Evolutionary conservation across 176 grass and related monocot genomes (phyloP).

Genomic region (Poa annua): DNA sequence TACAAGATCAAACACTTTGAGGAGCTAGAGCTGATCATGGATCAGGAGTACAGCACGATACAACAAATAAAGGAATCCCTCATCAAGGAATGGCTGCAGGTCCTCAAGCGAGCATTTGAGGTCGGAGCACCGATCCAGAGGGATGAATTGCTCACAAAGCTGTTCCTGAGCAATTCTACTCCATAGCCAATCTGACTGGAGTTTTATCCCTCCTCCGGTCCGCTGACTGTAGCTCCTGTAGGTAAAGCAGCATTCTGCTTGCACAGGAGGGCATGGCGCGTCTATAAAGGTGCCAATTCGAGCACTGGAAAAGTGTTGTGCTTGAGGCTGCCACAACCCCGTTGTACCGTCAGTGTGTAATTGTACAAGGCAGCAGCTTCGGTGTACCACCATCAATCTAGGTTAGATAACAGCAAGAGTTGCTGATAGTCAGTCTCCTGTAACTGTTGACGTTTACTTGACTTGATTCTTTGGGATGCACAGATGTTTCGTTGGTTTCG

Average conservation of each 20-base stretch:
- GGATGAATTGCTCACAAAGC: conserved; percentile 63
- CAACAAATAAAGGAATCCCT: conserved; percentile 69
- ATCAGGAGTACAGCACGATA: conserved; percentile 64
- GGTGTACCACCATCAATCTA: conserved; percentile 42
- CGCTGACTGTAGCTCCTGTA: conserved; percentile 40
- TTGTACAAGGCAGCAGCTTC: conserved; percentile 19
- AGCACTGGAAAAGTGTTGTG: conserved; percentile 34
- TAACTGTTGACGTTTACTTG: conserved; percentile 23
- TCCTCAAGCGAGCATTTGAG: conserved; percentile 62
- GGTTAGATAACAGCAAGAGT: conserved; percentile 39
- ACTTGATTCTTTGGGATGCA: conserved; percentile 33
- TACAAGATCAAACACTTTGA: conserved; percentile 87
- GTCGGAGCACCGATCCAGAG: conserved; percentile 67
- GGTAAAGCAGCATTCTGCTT: conserved; percentile 37
- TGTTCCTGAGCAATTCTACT: conserved; percentile 49
- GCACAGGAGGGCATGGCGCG: background rate
- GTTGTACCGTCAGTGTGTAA: conserved; percentile 26
- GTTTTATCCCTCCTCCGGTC: conserved; percentile 13
- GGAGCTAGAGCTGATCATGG: conserved; percentile 80
- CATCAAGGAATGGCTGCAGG: conserved; percentile 69
- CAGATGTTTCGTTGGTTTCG: conserved; percentile 6
- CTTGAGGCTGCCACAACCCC: conserved; percentile 7
- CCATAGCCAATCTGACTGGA: conserved; percentile 41
- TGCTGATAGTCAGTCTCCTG: conserved; percentile 32
- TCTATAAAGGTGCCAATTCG: conserved; percentile 52